phyloP scores from a whole-genome alignment of 139 green algal genomes.

The Chlorella sp. region DNA sequence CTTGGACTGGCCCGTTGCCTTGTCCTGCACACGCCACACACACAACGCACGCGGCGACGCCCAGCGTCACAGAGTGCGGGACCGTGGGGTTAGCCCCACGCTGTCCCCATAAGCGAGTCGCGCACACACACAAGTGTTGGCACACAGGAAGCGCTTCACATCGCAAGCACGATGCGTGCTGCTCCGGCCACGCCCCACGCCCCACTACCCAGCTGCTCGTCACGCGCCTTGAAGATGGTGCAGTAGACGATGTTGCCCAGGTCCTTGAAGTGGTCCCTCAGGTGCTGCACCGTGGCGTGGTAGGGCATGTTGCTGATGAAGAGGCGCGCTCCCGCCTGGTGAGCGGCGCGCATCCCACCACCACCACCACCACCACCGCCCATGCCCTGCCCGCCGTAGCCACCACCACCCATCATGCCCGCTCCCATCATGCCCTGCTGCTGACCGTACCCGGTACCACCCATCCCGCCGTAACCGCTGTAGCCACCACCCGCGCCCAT shows the following conservation, averaged over 20 bases:
- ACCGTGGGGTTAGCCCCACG: too few species aligned
- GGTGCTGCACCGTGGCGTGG: slow-evolving; percentile 55
- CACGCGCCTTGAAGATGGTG: slow-evolving; percentile 46
- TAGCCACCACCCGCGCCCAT: slow-evolving; percentile 11
- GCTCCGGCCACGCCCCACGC: too few species aligned
- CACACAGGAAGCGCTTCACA: too few species aligned
- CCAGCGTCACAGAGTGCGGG: too few species aligned
- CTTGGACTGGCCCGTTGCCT: slow-evolving; percentile 45
- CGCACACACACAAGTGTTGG: too few species aligned
- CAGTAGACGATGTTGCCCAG: slow-evolving; percentile 49
- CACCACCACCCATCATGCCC: slow-evolving; percentile 18
- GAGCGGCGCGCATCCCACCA: slow-evolving; percentile 1
- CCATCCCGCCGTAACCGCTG: slow-evolving; percentile 26
- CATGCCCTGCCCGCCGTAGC: neutral
- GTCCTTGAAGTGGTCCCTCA: slow-evolving; percentile 72
- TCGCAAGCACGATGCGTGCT: too few species aligned
- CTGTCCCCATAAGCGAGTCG: too few species aligned
- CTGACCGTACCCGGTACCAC: slow-evolving; percentile 6
- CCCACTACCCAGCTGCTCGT: too few species aligned
- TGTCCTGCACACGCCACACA: slow-evolving; percentile 31
- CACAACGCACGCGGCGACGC: too few species aligned
- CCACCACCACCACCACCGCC: slow-evolving; percentile 16
- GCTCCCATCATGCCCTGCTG: slow-evolving; percentile 32
- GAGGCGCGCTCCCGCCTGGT: slow-evolving; percentile 35
- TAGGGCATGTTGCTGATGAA: slow-evolving; percentile 66